Evolutionary conservation across 2,329 filamentous ascomycete genomes (phyloP), one percentile per base, ranked within the genome.

Genomic region (Fusarium denticulatum): DNA sequence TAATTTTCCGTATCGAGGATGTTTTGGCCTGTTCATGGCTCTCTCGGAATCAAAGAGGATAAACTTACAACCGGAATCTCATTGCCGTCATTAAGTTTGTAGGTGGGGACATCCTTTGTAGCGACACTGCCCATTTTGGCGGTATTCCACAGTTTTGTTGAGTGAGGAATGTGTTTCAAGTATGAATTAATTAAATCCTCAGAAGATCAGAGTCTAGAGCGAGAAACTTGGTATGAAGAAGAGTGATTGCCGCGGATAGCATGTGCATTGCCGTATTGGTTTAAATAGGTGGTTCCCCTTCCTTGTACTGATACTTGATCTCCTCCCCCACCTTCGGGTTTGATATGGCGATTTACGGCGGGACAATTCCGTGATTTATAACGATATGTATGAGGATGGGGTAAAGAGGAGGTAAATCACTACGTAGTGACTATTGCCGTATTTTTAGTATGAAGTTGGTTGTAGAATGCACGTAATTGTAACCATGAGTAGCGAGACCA

Each of bases 51-150:
- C 32, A 47, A 11, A n/a, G 55, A 42, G 37, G 45, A 39, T 39
- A 45, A 45, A 56, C 85, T 70, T 82, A 92, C 90, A 85, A 93
- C 87, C 16, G 93, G 93, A 60, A 95, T 93, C 65, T 89, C 87
- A 69, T 89, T 89, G 69, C 92, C 93, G 83, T 95, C 92, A 75
- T 93, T 94, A 64, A 95, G 86, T 83, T 92, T 93, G 61, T 94
- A 81, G 61, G 81, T 84, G 4, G 91, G 91, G 43, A 92, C 80
- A 58, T 81, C 46, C 20, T 69, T 60, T 34, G 74, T 69, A 32
- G 52, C 60, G 55, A 66, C 42, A 49, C 64, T 71, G 56, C 64
- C 43, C 72, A 75, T 76, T 14, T 66, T 64, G 61, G 39, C 50
- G 30, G 15, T 28, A 42, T 56, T 53, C 24, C 18, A n/a, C 28